Evolutionary conservation across 208 protist species (phyloP).

Genomic region (Trypanosoma vivax): DNA sequence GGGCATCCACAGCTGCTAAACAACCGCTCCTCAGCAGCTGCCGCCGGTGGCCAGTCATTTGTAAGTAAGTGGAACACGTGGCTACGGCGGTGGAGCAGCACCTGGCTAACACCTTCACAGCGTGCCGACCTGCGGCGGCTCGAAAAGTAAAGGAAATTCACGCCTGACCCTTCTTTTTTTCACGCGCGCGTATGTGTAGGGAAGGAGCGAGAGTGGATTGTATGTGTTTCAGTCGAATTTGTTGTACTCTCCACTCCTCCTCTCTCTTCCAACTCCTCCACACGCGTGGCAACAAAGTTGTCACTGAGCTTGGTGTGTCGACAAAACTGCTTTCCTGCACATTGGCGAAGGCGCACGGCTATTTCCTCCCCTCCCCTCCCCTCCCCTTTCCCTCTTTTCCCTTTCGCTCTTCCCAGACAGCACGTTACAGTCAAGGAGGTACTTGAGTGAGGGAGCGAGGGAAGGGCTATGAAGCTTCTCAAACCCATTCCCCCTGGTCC

Average conservation of each 20-base stretch:
- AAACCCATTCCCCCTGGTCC: no score
- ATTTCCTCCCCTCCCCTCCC: no score
- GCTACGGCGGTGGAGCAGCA: conserved; percentile 31
- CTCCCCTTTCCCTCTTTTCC: neutral
- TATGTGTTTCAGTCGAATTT: neutral
- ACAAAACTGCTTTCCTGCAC: no score
- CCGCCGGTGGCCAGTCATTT: conserved; percentile 2
- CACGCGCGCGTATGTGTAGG: no score
- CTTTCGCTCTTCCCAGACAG: conserved; percentile 15
- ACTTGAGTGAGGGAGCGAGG: no score
- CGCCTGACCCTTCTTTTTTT: no score
- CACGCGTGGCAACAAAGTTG: no score
- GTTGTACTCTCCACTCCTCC: neutral
- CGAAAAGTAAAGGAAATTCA: conserved; percentile 10
- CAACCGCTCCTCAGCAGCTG: conserved; percentile 1
- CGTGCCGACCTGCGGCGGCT: conserved; percentile 31
- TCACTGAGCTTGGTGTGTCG: no score
- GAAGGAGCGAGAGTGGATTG: neutral
- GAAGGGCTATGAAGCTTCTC: no score
- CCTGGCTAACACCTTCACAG: conserved; percentile 38
- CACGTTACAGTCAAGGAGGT: no score
- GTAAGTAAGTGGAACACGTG: conserved; percentile 38
- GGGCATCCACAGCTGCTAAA: conserved; percentile 49
- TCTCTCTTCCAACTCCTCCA: neutral
- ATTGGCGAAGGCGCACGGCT: no score